Conservation (phyloP, 106 monocot species). For the Allium cepa region DNA sequence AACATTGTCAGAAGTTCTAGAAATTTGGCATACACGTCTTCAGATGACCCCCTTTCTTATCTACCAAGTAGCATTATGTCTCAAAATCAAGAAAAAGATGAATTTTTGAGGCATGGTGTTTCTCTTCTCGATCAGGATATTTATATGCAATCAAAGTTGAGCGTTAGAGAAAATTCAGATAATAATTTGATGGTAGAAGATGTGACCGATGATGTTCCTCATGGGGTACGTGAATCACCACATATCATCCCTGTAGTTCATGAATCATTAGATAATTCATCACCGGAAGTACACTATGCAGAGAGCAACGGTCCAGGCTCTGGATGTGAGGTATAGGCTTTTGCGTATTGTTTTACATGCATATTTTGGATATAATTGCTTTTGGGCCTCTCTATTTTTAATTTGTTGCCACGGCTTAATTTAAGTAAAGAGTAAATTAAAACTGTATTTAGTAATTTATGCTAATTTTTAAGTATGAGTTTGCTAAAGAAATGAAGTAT, state of each 20-base stretch:
- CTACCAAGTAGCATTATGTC: conserved; percentile 26
- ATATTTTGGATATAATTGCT: no score
- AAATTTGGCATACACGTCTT: conserved; percentile 10
- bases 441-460: no score
- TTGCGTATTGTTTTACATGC: no score
- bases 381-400: no score
- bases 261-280: conserved; percentile 25
- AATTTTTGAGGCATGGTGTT: conserved; percentile 17
- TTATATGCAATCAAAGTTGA: conserved; percentile 11
- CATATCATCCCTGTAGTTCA: conserved; percentile 44
- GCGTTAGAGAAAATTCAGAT: conserved; percentile 3
- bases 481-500: no score
- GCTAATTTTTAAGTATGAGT: no score
- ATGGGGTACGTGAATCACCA: conserved; percentile 23
- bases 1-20: conserved; percentile 9
- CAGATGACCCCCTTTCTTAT: conserved; percentile 10
- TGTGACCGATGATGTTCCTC: conserved; percentile 57
- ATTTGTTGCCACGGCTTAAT: no score
- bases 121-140: conserved; percentile 50
- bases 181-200: conserved; percentile 54
- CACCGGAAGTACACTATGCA: conserved; percentile 16
- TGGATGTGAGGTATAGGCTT: conserved; percentile 36
- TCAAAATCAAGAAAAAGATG: conserved; percentile 12
- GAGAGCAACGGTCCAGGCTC: conserved; percentile 20
- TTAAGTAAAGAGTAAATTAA: no score